Conservation (phyloP, 2,329 filamentous ascomycete species). For the Fusarium sp. region DNA sequence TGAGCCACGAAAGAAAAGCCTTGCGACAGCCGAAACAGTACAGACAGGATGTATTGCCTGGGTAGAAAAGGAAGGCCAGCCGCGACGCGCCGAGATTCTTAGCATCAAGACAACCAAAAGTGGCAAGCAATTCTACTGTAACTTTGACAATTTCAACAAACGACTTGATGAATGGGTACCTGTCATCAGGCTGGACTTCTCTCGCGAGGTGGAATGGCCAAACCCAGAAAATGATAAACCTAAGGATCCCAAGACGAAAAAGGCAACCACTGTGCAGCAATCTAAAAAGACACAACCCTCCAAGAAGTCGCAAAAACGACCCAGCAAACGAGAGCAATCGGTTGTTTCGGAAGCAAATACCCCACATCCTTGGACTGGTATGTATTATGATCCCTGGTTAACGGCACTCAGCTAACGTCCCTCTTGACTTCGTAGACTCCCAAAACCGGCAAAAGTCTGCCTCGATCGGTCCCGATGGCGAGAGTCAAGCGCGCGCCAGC, state of each 20-base stretch:
- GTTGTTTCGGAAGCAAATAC: constrained; percentile 66
- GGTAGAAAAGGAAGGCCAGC: constrained; percentile 79
- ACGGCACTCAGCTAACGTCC: background rate
- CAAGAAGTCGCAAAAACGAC: constrained; percentile 70
- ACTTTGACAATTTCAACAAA: constrained; percentile 99
- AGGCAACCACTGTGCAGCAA: constrained; percentile 63
- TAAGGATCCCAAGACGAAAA: constrained; percentile 82
- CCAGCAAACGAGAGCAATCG: constrained; percentile 67
- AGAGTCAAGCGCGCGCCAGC: constrained; percentile 59
- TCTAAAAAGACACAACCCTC: constrained; percentile 70
- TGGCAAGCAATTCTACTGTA: constrained; percentile 91
- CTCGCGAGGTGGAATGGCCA: constrained; percentile 95
- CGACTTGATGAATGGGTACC: constrained; percentile 87
- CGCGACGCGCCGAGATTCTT: constrained; percentile 94
- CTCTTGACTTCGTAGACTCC: constrained; percentile 61
- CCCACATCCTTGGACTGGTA: constrained; percentile 65
- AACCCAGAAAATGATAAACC: constrained; percentile 86
- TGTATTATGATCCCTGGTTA: background rate
- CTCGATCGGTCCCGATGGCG: constrained; percentile 57
- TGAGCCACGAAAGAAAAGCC: constrained; percentile 76
- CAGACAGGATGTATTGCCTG: constrained; percentile 70
- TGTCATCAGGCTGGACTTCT: constrained; percentile 83
- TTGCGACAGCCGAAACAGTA: constrained; percentile 86
- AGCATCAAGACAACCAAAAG: constrained; percentile 92
- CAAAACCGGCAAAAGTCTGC: constrained; percentile 61